Evolutionary conservation across 129 eudicot genomes (phyloP).

Genomic region (Rutidosis leptorrhynchoides): DNA sequence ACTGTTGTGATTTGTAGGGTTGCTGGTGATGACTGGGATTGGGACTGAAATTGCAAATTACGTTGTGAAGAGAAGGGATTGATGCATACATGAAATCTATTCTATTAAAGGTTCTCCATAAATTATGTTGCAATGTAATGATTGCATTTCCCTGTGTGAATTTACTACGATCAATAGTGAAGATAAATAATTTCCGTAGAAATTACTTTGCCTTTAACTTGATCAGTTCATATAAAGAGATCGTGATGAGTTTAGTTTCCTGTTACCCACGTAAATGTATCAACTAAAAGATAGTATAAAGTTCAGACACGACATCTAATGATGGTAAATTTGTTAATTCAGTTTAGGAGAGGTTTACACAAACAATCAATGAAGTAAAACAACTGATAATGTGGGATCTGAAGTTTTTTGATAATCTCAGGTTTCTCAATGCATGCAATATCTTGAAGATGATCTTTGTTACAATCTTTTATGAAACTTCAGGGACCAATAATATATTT

Average conservation of each 20-base stretch:
- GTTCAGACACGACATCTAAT: no score
- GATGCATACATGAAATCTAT: conserved; percentile 20
- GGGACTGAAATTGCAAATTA: conserved; percentile 8
- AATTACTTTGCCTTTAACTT: not conserved
- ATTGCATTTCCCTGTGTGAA: not conserved
- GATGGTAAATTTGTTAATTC: no score
- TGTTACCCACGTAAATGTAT: not conserved
- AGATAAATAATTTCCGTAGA: conserved; percentile 8
- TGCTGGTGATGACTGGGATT: conserved; percentile 47
- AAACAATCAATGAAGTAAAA: no score
- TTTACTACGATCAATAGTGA: not conserved
- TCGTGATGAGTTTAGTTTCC: conserved; percentile 4
- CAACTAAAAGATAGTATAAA: no score
- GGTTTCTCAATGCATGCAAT: no score
- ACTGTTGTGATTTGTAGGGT: conserved; percentile 51
- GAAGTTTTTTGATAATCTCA: no score
- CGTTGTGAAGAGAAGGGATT: conserved; percentile 18
- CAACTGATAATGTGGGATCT: no score
- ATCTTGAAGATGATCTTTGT: no score
- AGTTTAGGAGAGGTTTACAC: no score
- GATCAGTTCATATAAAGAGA: not conserved
- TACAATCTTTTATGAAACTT: no score
- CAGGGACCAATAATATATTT: no score
- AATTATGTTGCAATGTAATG: not conserved
- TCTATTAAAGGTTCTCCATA: not conserved